Conservation (phyloP, 352 stramenopile genomes). For the Blastocystis sp. region DNA sequence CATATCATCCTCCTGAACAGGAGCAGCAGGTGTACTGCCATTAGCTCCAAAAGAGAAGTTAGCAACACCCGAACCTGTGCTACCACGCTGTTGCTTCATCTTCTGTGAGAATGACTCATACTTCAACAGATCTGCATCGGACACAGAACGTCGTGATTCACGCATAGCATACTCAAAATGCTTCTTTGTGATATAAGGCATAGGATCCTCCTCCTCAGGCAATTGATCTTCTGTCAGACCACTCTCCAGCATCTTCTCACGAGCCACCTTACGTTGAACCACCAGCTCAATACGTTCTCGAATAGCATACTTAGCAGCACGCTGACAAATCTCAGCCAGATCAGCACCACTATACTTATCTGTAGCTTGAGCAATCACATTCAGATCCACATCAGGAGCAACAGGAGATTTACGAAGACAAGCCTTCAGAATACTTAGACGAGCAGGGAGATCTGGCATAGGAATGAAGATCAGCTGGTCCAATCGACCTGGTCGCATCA, state of each 20-base stretch:
- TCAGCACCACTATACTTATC: slow-evolving; percentile 99
- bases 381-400: slow-evolving; percentile 91
- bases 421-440: slow-evolving; percentile 86
- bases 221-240: slow-evolving; percentile 70
- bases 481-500: slow-evolving; percentile 80
- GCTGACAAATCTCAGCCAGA: slow-evolving; percentile 98
- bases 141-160: slow-evolving; percentile 90
- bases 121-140: slow-evolving; percentile 89
- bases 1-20: slow-evolving; percentile 19
- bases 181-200: slow-evolving; percentile 72
- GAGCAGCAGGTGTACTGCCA: neutral
- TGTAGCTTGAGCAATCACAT: slow-evolving; percentile 86
- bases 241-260: slow-evolving; percentile 66
- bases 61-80: slow-evolving; percentile 85
- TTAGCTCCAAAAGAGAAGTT: slow-evolving; percentile 87
- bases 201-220: slow-evolving; percentile 84
- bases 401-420: slow-evolving; percentile 92
- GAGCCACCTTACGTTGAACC: slow-evolving; percentile 85
- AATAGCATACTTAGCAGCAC: slow-evolving; percentile 95
- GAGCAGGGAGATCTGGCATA: slow-evolving; percentile 90
- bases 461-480: slow-evolving; percentile 81
- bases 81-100: slow-evolving; percentile 86
- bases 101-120: slow-evolving; percentile 82
- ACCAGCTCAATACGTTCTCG: slow-evolving; percentile 95
- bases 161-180: slow-evolving; percentile 96